phyloP scores from a whole-genome alignment of 495 filamentous ascomycete genomes.

The Parathielavia appendiculata region DNA sequence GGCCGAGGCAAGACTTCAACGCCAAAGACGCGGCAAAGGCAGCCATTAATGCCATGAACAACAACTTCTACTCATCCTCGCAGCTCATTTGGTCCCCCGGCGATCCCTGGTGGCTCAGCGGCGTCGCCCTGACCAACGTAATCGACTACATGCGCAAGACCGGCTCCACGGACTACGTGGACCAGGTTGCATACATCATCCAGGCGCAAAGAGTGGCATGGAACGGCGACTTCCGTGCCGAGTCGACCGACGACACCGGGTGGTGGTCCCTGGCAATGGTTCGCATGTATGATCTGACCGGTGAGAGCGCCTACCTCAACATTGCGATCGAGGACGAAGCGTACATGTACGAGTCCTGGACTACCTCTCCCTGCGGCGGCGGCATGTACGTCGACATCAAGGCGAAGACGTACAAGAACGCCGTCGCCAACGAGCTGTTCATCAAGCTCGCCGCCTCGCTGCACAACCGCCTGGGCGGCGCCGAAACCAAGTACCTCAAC shows the following conservation, averaged over 20 bases:
- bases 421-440: conserved; percentile 70
- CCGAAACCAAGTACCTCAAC: conserved; percentile 46
- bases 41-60: conserved; percentile 40
- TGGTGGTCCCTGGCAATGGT: conserved; percentile 68
- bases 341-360: conserved; percentile 54
- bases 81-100: conserved; percentile 36
- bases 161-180: conserved; percentile 28
- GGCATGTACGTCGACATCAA: conserved; percentile 56
- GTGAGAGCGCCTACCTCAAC: conserved; percentile 47
- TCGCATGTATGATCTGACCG: conserved; percentile 57
- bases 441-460: conserved; percentile 59
- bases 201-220: conserved; percentile 36
- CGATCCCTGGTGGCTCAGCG: conserved; percentile 40
- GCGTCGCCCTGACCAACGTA: conserved; percentile 36
- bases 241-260: conserved; percentile 61
- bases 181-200: conserved; percentile 33
- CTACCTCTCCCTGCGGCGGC: conserved; percentile 52
- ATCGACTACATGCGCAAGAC: conserved; percentile 39
- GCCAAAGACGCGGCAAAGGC: conserved; percentile 17
- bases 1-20: conserved; percentile 11
- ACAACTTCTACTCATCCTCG: conserved; percentile 28
- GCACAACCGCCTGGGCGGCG: conserved; percentile 51
- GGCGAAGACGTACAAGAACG: conserved; percentile 51
- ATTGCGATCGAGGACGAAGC: conserved; percentile 53
- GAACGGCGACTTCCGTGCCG: conserved; percentile 46